Base-by-base conservation (phyloP, 345 rosid species). In the Euphorbia peplus region DNA sequence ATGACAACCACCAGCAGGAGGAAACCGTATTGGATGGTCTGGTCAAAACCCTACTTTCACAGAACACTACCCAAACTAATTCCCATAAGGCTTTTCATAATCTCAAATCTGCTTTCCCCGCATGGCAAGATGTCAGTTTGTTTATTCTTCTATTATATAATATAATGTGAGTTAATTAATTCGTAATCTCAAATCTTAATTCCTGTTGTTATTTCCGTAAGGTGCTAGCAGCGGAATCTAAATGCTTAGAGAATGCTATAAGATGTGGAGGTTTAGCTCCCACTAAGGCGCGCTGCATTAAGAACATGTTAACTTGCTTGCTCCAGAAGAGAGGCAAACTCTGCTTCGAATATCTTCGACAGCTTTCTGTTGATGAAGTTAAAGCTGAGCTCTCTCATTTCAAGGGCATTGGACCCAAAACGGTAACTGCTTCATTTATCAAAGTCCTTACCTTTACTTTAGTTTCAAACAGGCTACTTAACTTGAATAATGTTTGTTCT, bases 211-310 rank as follows among this genome's bases (percentile, higher is more conserved):
- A 9, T 42, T 70, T 75, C 12, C 55, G 72, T 18, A 78, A 89
- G 98, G 93, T 89, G 63, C 83, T 86, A 52, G 90, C 80, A 32
- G 91, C 97, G 66, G 93, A 90, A 51, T 22, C 82, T 0, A 85
- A 75, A 61, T 72, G 64, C 42, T 44, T 93, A 44, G 96, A 93
- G 80, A 66, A 64, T 79, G 89, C 92, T 26, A 93, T 93, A 71
- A 77, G 93, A 74, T 90, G 96, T 76, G 97, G 96, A 69, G 98
- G 98, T 63, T 79, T 93, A 75, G 96, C 98, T 5, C 93, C 97
- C 0, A 87, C 82, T 21, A 90, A 89, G 74, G 85, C 95, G 22
- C 72, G 90, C 14, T 90, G 93, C 70, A 87, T 93, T 50, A 87
- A 83, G 79, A 89, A 89, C 81, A 69, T 93, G 12, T 73, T 89